Base-by-base conservation (phyloP, 1,284 basidiomycete genomes). In the Cerrena zonata region DNA sequence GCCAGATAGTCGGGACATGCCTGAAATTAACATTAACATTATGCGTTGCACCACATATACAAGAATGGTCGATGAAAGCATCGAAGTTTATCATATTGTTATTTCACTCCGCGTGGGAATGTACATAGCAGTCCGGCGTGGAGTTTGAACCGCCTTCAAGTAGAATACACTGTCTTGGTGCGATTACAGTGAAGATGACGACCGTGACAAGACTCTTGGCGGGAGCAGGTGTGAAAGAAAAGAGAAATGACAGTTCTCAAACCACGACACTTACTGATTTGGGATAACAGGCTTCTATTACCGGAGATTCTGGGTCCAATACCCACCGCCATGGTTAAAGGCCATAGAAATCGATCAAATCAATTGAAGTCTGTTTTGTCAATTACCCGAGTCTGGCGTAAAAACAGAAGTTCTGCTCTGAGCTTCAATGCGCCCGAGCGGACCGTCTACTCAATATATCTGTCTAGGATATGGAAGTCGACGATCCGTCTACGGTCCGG, bases 401-500 rank as follows among this genome's bases (percentile, higher is more conserved):
- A 34, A 34, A 34, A 34, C 7, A 34, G 30, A 34, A 34, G 30
- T 34, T 7, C 30, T 15, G 7, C 30, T 34, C 7, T 34, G 23
- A 36, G 4, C 19, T 27, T 19, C 2, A 40, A 37, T 38, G 25
- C 23, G 15, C 27, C 36, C 47, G 37, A 40, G 30, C 27, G 25
- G 45, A 47, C 30, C 30, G 38, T 38, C 19, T 47, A 22, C 23
- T 41, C 13, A 22, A 10, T 15, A 22, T 22, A 39, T 18, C 37
- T 11, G 36, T 39, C 24, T 7, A 48, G 22, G 24, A 23, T 19
- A 42, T 49, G 22, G 38, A 49, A 49, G 47, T 47, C 46, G 19
- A 48, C 23, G 30, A 25, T 19, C 39, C 39, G 40, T n/a, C 47
- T 49, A 15, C 19, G 24, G 19, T 5, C 15, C 23, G 36, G 12